A percentile compares a stretch with the other conserved stretches of the same genome.
phyloP scores from a whole-genome alignment of 2,329 filamentous ascomycete species.

The Xylaria multiplex region DNA sequence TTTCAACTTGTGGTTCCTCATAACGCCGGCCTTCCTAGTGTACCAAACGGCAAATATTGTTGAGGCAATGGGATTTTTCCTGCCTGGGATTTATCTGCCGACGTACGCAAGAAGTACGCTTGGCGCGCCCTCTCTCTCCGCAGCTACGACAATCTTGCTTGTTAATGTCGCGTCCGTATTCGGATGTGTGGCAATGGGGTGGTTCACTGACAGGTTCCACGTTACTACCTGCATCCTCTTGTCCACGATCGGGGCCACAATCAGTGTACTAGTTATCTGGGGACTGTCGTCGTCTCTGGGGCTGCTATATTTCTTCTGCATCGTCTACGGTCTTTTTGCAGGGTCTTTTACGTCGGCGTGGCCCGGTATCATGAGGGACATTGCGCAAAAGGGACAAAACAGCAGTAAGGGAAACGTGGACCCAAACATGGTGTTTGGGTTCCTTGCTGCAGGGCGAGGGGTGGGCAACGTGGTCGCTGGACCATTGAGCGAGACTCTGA shows the following conservation, averaged over 20 bases:
- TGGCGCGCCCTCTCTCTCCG: conserved; percentile 58
- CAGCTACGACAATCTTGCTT: conserved; percentile 66
- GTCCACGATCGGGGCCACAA: conserved; percentile 64
- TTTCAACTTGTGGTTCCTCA: conserved; percentile 61
- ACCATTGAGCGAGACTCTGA: conserved; percentile 64
- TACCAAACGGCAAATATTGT: conserved; percentile 67
- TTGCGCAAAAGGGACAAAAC: conserved; percentile 46
- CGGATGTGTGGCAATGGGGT: conserved; percentile 68
- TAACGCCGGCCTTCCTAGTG: conserved; percentile 64
- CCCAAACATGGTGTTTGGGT: conserved; percentile 66
- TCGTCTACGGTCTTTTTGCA: conserved; percentile 72
- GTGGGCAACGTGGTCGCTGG: conserved; percentile 69
- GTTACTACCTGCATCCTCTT: conserved; percentile 66
- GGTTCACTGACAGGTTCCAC: conserved; percentile 63
- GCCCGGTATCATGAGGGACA: conserved; percentile 64
- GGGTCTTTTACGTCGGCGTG: conserved; percentile 72
- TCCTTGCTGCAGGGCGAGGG: conserved; percentile 67
- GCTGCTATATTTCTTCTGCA: conserved; percentile 67
- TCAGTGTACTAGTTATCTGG: conserved; percentile 71
- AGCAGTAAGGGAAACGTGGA: conserved; percentile 49
- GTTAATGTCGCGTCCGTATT: conserved; percentile 69
- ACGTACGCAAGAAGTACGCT: conserved; percentile 63
- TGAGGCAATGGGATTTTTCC: conserved; percentile 70
- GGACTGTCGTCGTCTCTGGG: conserved; percentile 64
- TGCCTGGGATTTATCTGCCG: conserved; percentile 71